phyloP scores from a whole-genome alignment of 257 asterid genomes.

The Verbascum thapsus region DNA sequence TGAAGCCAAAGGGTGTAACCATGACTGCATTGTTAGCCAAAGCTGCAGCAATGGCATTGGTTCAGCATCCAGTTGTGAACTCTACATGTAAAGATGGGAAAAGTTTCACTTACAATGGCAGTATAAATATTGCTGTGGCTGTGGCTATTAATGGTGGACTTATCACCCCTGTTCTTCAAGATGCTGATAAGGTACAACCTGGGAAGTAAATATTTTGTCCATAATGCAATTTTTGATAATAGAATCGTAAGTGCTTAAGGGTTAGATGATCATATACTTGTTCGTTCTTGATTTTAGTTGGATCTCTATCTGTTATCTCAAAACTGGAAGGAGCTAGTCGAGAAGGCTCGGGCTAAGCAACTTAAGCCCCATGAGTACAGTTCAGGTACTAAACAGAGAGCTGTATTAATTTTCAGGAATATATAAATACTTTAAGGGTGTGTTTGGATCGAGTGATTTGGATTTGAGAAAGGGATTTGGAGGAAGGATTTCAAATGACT shows the following conservation, averaged over 20 bases:
- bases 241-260: background rate
- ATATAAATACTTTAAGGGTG: too few relatives aligned
- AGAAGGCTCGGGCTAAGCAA: slow-evolving; percentile 71
- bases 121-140: slow-evolving; percentile 62
- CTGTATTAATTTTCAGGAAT: background rate
- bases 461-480: too few relatives aligned
- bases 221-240: background rate
- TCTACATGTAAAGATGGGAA: slow-evolving; percentile 66
- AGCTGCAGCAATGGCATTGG: slow-evolving; percentile 70
- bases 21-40: slow-evolving; percentile 67
- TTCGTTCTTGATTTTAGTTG: slow-evolving; percentile 42
- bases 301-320: slow-evolving; percentile 63
- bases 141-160: slow-evolving; percentile 67
- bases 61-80: slow-evolving; percentile 68
- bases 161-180: slow-evolving; percentile 69
- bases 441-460: too few relatives aligned
- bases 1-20: slow-evolving; percentile 67
- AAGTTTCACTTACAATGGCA: slow-evolving; percentile 58
- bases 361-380: slow-evolving; percentile 69
- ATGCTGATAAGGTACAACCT: slow-evolving; percentile 58
- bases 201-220: background rate
- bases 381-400: slow-evolving; percentile 44
- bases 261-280: background rate
- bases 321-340: slow-evolving; percentile 69
- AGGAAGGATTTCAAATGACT: too few relatives aligned